A percentile compares a stretch with the other conserved stretches of the same genome.
Evolutionary conservation across 306 rosid genomes (phyloP).

Genomic region (Sophora flavescens): DNA sequence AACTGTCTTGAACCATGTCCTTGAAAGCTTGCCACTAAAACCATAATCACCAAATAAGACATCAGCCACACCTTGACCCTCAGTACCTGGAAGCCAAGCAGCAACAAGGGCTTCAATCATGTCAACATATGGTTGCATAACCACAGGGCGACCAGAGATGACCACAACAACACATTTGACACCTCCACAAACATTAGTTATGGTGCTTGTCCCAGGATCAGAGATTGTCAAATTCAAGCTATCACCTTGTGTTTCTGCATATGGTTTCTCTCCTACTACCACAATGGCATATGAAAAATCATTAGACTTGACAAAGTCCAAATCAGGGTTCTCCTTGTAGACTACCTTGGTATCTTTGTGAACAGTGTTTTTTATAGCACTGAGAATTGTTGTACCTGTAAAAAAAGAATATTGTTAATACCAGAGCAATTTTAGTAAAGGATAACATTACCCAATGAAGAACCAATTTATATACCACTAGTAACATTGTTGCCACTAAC

Average conservation of each 20-base stretch:
- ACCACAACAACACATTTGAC: slow-evolving; percentile 46
- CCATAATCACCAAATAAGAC: slow-evolving; percentile 55
- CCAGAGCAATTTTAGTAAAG: not conserved
- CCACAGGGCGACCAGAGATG: slow-evolving; percentile 52
- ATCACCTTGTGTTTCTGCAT: slow-evolving; percentile 47
- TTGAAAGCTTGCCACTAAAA: slow-evolving; percentile 51
- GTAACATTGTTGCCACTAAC: slow-evolving; percentile 42
- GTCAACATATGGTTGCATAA: slow-evolving; percentile 45
- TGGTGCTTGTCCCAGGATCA: slow-evolving; percentile 23
- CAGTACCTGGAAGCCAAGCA: slow-evolving; percentile 59
- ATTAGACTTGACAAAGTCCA: slow-evolving; percentile 25
- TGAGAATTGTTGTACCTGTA: slow-evolving; percentile 49
- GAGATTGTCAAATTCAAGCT: slow-evolving; percentile 47
- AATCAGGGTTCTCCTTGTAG: slow-evolving; percentile 42
- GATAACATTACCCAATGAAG: not conserved
- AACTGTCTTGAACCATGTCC: slow-evolving; percentile 52
- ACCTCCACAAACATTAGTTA: slow-evolving; percentile 45
- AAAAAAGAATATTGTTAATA: not conserved
- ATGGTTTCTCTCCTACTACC: slow-evolving; percentile 54
- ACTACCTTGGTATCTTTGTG: slow-evolving; percentile 38
- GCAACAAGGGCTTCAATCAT: slow-evolving; percentile 43
- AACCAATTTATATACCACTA: slow-evolving; percentile 29
- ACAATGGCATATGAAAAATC: slow-evolving; percentile 47
- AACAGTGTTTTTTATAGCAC: slow-evolving; percentile 44
- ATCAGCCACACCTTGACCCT: slow-evolving; percentile 54